Base-by-base conservation (phyloP, 352 stramenopile genomes). In the Pythium monospermum region DNA sequence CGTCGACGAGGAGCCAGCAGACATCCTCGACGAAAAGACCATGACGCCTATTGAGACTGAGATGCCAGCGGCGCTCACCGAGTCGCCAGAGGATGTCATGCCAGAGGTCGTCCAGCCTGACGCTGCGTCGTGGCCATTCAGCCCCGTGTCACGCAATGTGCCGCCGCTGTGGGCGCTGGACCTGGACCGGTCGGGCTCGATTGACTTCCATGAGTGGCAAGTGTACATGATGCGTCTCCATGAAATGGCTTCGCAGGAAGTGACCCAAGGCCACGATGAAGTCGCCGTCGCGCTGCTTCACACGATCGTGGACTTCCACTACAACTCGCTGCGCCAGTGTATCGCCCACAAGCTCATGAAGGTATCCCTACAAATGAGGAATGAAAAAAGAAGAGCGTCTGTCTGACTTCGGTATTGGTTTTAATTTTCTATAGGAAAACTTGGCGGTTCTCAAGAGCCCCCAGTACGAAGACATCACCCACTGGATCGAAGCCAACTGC, bases 401-500 rank as follows among this genome's bases (percentile, higher is more conserved):
- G n/a, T n/a, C n/a, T n/a, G n/a, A n/a, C n/a, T n/a, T n/a, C n/a
- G n/a, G n/a, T n/a, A n/a, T n/a, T n/a, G n/a, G n/a, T n/a, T n/a
- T n/a, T n/a, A n/a, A n/a, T 12, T 22, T 35, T 26, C 31, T 23
- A 21, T 13, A 16, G 4, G 22, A 40, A 18, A 35, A 39, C 6
- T 8, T 33, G 13, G 25, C 47, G 6, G 19, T 18, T 8, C 4
- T 52, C 16, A 13, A 3, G 6, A 22, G 22, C 8, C 5, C 28
- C 15, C 26, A 32, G 36, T 57, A 33, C 31, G 30, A 46, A 13
- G 3, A 4, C 5, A 26, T 60, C 18, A 33, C 43, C 4, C 18
- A 48, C 3, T 48, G 53, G 15, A 52, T 78, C 40, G 42, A 78
- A 27, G 25, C 23, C 6, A 56, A 53, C 40, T 81, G 71, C 66